These are phyloP conservation scores for Lactarius sp. DNA, from an alignment of 768 basidiomycete species.

Conservation along the genomic window DNA sequence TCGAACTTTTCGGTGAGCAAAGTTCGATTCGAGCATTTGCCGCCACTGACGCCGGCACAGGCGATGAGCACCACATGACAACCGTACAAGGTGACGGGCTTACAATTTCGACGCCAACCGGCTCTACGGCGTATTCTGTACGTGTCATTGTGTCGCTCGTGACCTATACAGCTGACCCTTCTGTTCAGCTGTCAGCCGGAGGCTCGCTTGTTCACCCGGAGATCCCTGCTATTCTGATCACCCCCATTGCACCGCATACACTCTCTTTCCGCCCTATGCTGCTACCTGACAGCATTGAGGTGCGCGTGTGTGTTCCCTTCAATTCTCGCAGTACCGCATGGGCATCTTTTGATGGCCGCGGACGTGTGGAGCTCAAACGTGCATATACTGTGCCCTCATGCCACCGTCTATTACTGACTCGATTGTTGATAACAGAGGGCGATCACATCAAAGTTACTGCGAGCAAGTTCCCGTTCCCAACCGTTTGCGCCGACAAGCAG, in stretches of 20 bases:
- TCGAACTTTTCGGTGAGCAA: constrained; percentile 90
- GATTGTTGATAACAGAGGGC: constrained; percentile 60
- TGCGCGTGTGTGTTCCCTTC: constrained; percentile 98
- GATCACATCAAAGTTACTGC: constrained; percentile 99
- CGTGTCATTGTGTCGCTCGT: constrained; percentile 29
- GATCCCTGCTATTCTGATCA: constrained; percentile 93
- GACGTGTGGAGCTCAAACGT: constrained; percentile 95
- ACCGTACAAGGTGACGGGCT: constrained; percentile 98
- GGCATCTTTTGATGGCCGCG: constrained; percentile 98
- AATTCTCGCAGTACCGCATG: constrained; percentile 98
- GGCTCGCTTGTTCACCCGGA: constrained; percentile 97
- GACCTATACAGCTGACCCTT: constrained; percentile 18
- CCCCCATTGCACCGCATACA: constrained; percentile 97
- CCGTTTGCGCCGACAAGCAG: constrained; percentile 95
- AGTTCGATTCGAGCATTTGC: not conserved
- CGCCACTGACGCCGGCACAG: constrained; percentile 38
- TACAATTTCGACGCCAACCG: constrained; percentile 92
- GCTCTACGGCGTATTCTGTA: constrained; percentile 97
- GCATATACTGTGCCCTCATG: constrained; percentile 30
- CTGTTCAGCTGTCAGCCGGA: constrained; percentile 72
- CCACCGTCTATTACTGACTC: constrained; percentile 11
- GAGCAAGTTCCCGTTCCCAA: constrained; percentile 96
- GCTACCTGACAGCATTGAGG: constrained; percentile 95
- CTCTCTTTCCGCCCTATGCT: constrained; percentile 99
- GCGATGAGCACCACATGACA: constrained; percentile 98